Conservation (phyloP, 2,329 filamentous ascomycete species). For the Colletotrichum sp. region DNA sequence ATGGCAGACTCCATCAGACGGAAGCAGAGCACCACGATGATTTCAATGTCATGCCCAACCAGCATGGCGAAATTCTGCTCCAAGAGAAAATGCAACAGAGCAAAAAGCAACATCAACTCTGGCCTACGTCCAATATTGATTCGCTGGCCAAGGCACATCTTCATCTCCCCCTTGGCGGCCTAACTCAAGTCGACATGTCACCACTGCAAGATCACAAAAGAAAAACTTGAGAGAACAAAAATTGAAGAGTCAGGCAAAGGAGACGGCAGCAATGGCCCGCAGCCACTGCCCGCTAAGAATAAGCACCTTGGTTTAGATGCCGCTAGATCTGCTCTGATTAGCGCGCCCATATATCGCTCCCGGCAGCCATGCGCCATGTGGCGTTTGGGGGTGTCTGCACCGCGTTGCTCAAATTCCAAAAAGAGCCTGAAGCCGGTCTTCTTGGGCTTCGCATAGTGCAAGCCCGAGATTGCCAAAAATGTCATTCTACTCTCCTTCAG, state of each 20-base stretch:
- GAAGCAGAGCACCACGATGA: neutral
- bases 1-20: neutral
- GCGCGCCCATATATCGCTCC: neutral
- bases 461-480: neutral
- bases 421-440: neutral
- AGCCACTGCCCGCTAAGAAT: constrained; percentile 11
- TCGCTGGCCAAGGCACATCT: neutral
- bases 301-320: neutral
- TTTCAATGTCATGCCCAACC: neutral
- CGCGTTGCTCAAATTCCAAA: neutral
- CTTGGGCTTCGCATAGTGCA: neutral
- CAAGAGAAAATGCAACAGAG: neutral
- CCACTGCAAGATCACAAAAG: neutral
- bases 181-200: neutral
- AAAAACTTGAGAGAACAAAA: neutral
- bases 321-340: neutral
- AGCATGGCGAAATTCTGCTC: neutral
- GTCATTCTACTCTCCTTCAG: neutral
- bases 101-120: neutral
- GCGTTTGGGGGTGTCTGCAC: neutral
- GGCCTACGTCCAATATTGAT: neutral
- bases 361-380: neutral
- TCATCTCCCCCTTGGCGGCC: neutral
- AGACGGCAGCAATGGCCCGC: constrained; percentile 10
- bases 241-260: neutral